Evolutionary conservation across 805 yeast species (phyloP), one percentile per base, ranked within the genome.

Genomic region (Kluyveromyces wickerhamii): DNA sequence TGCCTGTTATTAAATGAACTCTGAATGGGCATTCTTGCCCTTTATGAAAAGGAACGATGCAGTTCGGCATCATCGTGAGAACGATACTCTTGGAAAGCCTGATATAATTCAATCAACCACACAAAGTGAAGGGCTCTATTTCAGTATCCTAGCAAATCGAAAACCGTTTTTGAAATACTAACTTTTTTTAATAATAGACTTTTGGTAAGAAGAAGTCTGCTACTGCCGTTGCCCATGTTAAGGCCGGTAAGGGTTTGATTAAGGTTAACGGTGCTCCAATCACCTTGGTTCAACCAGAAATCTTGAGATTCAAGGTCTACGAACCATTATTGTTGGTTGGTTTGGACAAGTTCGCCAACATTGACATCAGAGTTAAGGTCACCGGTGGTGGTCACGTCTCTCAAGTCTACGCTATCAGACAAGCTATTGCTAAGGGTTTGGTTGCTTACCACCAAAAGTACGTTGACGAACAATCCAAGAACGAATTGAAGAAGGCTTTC

Each of bases 331-430:
- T 94, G 66, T 74, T 92, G 67, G 97, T 86, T 65, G 98, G 98
- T 65, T 79, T 92, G 66, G 97, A 92, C 79, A 92, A 92, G 75
- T 92, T 87, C 75, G 89, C 94, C 70, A 79, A 80, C 78, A 81
- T 92, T 62, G 98, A 92, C 74, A 86, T 92, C 75, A 89, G 97
- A 78, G 94, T 92, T 67, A 81, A 92, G 72, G 97, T 92, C 66
- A 79, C 95, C 66, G 98, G 98, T 73, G 98, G 98, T 87, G 98
- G 98, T 77, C 98, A 92, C 82, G 96, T 89, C 57, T 89, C 97
- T 52, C 98, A 92, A 79, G 94, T 92, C 56, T 92, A 92, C 78
- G 98, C 98, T 59, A 92, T 92, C 74, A 89, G 98, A 79, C 98
- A 92, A 70, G 98, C 98, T 53, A 85, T 92, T 69, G 97, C 98